Conservation (phyloP, 495 filamentous ascomycete genomes). For the Bacidia rubella region DNA sequence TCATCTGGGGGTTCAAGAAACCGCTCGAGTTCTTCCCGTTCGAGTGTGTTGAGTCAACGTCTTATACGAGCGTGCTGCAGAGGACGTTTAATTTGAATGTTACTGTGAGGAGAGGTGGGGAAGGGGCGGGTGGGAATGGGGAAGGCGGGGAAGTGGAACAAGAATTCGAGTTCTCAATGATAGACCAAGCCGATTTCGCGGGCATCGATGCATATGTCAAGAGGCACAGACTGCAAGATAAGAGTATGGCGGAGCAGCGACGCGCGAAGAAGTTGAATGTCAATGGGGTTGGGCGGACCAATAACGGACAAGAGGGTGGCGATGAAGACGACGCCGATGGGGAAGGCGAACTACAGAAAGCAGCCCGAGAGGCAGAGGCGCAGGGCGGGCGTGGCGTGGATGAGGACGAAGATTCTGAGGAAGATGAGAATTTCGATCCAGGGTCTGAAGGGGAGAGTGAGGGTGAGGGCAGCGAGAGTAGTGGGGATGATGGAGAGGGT, state of each 20-base stretch:
- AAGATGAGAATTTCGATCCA: slow-evolving; percentile 21
- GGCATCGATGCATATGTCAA: slow-evolving; percentile 80
- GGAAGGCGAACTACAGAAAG: slow-evolving; percentile 51
- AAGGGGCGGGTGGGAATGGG: not conserved
- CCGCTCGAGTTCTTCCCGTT: slow-evolving; percentile 78
- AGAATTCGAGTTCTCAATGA: slow-evolving; percentile 75
- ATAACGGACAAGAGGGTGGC: slow-evolving; percentile 29
- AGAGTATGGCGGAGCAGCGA: slow-evolving; percentile 77
- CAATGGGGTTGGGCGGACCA: slow-evolving; percentile 37
- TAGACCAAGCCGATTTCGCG: slow-evolving; percentile 71
- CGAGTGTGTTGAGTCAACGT: slow-evolving; percentile 61
- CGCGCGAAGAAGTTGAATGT: slow-evolving; percentile 68
- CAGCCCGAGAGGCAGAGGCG: slow-evolving; percentile 43
- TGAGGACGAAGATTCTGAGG: slow-evolving; percentile 19
- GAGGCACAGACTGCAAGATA: slow-evolving; percentile 69
- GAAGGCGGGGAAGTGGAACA: slow-evolving; percentile 31
- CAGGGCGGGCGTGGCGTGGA: slow-evolving; percentile 19
- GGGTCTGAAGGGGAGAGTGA: slow-evolving; percentile 20
- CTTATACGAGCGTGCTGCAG: slow-evolving; percentile 80
- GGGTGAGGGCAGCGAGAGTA: slow-evolving; percentile 21
- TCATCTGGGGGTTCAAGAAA: slow-evolving; percentile 93
- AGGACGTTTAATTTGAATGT: slow-evolving; percentile 89
- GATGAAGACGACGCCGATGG: slow-evolving; percentile 18
- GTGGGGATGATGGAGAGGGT: slow-evolving; percentile 17
- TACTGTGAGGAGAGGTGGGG: slow-evolving; percentile 30